Base-by-base conservation (phyloP, 2,329 filamentous ascomycete genomes). In the Tolypocladium pustulatum region DNA sequence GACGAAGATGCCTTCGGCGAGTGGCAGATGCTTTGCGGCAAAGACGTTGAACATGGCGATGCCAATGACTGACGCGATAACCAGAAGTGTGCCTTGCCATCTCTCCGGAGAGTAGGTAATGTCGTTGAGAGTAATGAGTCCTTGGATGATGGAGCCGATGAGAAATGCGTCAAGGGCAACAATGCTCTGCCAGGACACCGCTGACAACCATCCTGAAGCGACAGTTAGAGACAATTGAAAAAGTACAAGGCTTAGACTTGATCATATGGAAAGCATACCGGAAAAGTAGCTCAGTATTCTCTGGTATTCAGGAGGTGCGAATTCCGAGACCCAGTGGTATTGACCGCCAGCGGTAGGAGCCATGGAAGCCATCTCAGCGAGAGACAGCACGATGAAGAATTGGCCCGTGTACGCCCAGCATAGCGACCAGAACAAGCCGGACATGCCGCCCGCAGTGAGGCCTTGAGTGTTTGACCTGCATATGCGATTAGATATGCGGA, bases 301-400 rank as follows among this genome's bases (percentile, higher is more conserved):
- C 62, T 84, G 80, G 57, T 75, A 72, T 54, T 70, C 66, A 0
- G 67, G 69, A 0, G 80, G 77, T 0, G 79, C 75, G 60, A 83
- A 82, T 57, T 81, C 79, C 1, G 76, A 81, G 1, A 82, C 79
- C 80, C 80, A 83, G 62, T 82, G 80, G 61, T 83, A 84, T 64
- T 84, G 81, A 1, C 82, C 81, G 20, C 81, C 81, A 4, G 77
- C 76, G 0, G 80, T 84, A 0, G 82, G 82, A 4, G 80, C 80
- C 73, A 81, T 81, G 7, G 77, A 79, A 1, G 76, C 76, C 72
- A 80, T 77, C 62, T 80, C 78, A 8, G 76, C 76, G 70, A 80
- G 74, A 4, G 75, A 78, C 69, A 74, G 46, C 68, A 72, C 56
- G 15, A 73, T 63, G 15, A 78, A 66, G 62, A 71, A 78, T 56